These are phyloP conservation scores for Geotrichum citri-aurantii DNA, from an alignment of 1,139 yeast genomes.

Conservation along the genomic window DNA sequence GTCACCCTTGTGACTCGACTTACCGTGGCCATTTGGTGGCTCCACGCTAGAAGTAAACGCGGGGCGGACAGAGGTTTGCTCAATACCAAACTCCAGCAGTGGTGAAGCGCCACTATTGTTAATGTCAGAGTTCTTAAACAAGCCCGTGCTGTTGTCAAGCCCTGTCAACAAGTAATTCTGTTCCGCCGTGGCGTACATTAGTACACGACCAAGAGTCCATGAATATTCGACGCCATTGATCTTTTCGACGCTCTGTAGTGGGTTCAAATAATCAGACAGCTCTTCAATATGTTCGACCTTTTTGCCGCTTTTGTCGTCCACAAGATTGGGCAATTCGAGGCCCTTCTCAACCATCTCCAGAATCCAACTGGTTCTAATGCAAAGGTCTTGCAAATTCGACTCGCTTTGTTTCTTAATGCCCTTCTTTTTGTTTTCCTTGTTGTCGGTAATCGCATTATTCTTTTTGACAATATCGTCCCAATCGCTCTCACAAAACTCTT, in stretches of 20 bases:
- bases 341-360: constrained; percentile 68
- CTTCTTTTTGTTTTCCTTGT: constrained; percentile 12
- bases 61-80: background rate
- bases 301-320: constrained; percentile 21
- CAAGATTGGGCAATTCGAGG: constrained; percentile 59
- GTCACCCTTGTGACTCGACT: constrained; percentile 1
- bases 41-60: constrained; percentile 1
- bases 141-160: constrained; percentile 40
- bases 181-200: constrained; percentile 52
- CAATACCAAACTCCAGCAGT: constrained; percentile 1
- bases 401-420: constrained; percentile 34
- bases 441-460: constrained; percentile 20
- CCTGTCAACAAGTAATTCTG: constrained; percentile 34
- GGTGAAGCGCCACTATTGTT: constrained; percentile 39
- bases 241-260: constrained; percentile 57
- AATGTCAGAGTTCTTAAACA: constrained; percentile 23
- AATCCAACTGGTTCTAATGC: constrained; percentile 71
- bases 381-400: constrained; percentile 46
- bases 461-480: constrained; percentile 40
- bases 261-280: constrained; percentile 34
- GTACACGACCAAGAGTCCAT: constrained; percentile 81
- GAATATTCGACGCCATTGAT: constrained; percentile 63
- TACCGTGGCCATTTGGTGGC: background rate
- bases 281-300: constrained; percentile 14
- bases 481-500: constrained; percentile 43